phyloP scores from a whole-genome alignment of 83 land plant species.

The Larix sibirica region DNA sequence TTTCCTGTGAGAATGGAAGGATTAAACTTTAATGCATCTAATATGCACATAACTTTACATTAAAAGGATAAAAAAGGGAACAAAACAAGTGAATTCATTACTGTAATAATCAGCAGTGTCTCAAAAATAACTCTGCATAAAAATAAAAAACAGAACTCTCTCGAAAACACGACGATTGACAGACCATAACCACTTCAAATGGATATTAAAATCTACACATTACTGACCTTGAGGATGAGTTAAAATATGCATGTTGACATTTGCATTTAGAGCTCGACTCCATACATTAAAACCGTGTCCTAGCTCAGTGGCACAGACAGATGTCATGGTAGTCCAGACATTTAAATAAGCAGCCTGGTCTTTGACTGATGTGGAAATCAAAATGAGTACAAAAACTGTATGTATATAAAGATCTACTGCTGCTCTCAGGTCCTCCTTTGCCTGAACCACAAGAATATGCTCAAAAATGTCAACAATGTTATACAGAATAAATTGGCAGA shows the following conservation, averaged over 20 bases:
- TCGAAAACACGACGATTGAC: neutral
- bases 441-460: neutral
- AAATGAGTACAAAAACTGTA: constrained; percentile 6
- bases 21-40: neutral
- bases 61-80: neutral
- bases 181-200: neutral
- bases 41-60: neutral
- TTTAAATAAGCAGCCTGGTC: constrained; percentile 5
- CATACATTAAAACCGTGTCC: constrained; percentile 5
- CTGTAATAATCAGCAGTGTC: neutral
- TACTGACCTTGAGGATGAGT: constrained; percentile 17
- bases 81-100: neutral
- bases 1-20: constrained; percentile 7
- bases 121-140: neutral
- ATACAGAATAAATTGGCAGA: too few relatives aligned
- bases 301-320: constrained; percentile 12
- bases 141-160: neutral
- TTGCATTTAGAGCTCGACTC: constrained; percentile 12
- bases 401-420: constrained; percentile 20
- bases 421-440: neutral
- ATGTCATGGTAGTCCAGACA: constrained; percentile 15
- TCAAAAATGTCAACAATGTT: too few relatives aligned
- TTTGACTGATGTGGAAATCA: constrained; percentile 14
- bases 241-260: constrained; percentile 11
- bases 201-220: neutral